Evolutionary conservation across 495 filamentous ascomycete genomes (phyloP).

Genomic region (Chaetomium cochliodes): DNA sequence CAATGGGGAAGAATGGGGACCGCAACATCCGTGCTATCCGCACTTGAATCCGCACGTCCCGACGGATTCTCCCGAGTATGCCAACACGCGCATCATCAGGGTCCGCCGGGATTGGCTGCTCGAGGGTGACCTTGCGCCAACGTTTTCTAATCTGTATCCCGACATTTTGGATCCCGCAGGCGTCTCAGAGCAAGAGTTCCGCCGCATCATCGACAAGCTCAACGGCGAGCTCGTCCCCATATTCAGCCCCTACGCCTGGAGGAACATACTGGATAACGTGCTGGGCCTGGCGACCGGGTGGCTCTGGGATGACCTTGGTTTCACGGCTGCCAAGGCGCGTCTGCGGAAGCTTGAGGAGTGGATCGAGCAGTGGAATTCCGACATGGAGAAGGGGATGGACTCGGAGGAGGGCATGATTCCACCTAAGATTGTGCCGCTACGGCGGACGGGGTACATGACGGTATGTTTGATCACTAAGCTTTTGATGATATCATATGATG

Average conservation of each 20-base stretch:
- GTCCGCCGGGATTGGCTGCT: constrained; percentile 88
- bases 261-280: constrained; percentile 73
- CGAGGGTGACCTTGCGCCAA: constrained; percentile 85
- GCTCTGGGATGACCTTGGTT: constrained; percentile 88
- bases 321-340: constrained; percentile 66
- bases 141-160: constrained; percentile 90
- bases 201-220: constrained; percentile 70
- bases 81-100: constrained; percentile 82
- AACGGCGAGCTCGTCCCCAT: constrained; percentile 69
- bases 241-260: constrained; percentile 67
- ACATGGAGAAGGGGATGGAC: constrained; percentile 54
- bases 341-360: constrained; percentile 66
- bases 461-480: constrained; percentile 43
- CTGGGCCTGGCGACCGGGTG: constrained; percentile 81
- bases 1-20: constrained; percentile 71
- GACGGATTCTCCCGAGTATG: constrained; percentile 66
- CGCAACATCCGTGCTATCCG: constrained; percentile 85
- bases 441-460: constrained; percentile 84
- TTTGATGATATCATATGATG: not conserved
- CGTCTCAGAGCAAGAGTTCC: constrained; percentile 76
- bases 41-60: constrained; percentile 93
- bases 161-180: constrained; percentile 87
- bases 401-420: constrained; percentile 53
- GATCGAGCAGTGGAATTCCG: constrained; percentile 77
- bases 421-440: constrained; percentile 71